Percentiles rank a stretch among this genome's conserved stretches.
Evolutionary conservation across 257 asterid genomes (phyloP).

Genomic region (Solanum etuberosum): DNA sequence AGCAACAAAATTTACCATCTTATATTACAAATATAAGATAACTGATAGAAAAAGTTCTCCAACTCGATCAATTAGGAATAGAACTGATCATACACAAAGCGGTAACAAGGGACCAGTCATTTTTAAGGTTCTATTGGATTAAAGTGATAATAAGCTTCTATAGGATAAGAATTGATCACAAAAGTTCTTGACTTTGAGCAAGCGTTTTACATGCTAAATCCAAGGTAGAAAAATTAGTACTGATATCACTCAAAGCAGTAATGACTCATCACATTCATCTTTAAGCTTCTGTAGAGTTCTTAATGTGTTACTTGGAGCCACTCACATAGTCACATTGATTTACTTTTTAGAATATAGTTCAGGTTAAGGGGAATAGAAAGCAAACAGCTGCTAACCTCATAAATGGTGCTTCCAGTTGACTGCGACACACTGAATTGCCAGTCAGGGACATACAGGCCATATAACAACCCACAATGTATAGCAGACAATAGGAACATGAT

Average conservation of each 20-base stretch:
- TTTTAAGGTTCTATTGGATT: neutral
- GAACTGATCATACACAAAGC: neutral
- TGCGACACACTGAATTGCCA: slow-evolving; percentile 41
- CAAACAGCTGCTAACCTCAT: slow-evolving; percentile 25
- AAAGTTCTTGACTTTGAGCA: neutral
- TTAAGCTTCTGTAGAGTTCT: neutral
- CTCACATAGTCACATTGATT: neutral
- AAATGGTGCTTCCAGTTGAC: slow-evolving; percentile 26
- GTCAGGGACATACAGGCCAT: slow-evolving; percentile 70
- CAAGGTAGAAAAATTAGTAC: neutral
- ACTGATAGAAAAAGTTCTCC: neutral
- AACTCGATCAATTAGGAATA: neutral
- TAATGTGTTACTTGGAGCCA: neutral
- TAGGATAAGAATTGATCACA: neutral
- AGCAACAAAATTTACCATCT: neutral
- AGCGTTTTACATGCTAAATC: neutral
- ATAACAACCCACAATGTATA: slow-evolving; percentile 40
- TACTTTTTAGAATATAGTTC: neutral
- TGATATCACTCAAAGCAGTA: neutral
- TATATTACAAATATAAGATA: neutral
- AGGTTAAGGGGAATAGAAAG: neutral
- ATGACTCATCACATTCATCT: neutral
- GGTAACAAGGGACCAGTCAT: neutral
- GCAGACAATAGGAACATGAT: slow-evolving; percentile 30
- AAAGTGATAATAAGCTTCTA: neutral